phyloP scores from a whole-genome alignment of 129 eudicot genomes.

The Oenanthe sinensis region DNA sequence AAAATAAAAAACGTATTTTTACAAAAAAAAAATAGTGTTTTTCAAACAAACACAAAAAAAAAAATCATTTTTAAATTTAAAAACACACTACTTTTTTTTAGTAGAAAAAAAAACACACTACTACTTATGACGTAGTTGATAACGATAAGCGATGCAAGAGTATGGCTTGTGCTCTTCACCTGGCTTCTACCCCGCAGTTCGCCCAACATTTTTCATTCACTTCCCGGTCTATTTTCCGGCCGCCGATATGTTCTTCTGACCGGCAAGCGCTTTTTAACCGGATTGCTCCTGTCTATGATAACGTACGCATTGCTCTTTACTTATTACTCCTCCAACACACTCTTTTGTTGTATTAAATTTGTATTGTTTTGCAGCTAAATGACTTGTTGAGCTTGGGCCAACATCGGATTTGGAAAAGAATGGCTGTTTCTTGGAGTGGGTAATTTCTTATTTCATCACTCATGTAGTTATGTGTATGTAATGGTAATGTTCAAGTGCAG shows the following conservation, averaged over 20 bases:
- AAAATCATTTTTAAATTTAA: too few relatives aligned
- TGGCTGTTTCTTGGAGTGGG: slow-evolving; percentile 96
- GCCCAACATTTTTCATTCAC: slow-evolving; percentile 4
- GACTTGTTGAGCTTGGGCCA: slow-evolving; percentile 77
- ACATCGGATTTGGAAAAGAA: slow-evolving; percentile 89
- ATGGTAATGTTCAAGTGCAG: neutral
- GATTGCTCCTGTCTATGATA: slow-evolving; percentile 93
- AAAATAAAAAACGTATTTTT: too few relatives aligned
- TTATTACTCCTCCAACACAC: neutral
- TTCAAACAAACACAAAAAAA: too few relatives aligned
- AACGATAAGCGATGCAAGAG: neutral
- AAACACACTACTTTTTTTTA: too few relatives aligned
- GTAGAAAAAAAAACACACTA: too few relatives aligned
- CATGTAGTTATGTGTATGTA: neutral
- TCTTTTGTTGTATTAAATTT: neutral
- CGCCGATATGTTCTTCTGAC: slow-evolving; percentile 46
- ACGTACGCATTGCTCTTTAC: slow-evolving; percentile 35
- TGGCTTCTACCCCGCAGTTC: neutral
- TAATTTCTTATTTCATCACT: slow-evolving; percentile 16
- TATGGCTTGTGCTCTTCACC: slow-evolving; percentile 22
- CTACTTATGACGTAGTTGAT: neutral
- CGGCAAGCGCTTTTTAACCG: slow-evolving; percentile 86
- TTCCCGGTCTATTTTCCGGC: slow-evolving; percentile 19
- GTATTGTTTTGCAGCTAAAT: slow-evolving; percentile 41
- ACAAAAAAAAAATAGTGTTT: too few relatives aligned